These are phyloP conservation scores for Coemansia sp. DNA, from an alignment of 192 early-diverging fungal species.

Conservation along the genomic window DNA sequence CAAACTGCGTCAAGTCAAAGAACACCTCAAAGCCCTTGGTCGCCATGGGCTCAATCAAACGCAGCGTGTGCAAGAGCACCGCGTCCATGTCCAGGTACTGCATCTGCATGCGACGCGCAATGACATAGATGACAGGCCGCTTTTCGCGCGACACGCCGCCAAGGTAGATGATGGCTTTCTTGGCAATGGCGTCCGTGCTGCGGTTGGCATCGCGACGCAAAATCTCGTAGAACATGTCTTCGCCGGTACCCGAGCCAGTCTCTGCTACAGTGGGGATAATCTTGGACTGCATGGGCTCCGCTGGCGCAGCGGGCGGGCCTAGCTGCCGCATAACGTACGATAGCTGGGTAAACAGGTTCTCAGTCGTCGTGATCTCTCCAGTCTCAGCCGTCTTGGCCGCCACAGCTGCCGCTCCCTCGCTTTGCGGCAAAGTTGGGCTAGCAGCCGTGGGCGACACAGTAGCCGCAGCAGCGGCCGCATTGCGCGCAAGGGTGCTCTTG, in stretches of 20 bases:
- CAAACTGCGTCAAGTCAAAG: constrained; percentile 83
- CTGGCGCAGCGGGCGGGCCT: constrained; percentile 77
- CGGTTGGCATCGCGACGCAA: constrained; percentile 71
- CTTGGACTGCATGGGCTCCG: constrained; percentile 33
- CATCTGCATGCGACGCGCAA: constrained; percentile 73
- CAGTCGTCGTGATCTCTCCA: constrained; percentile 56
- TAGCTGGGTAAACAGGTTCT: constrained; percentile 76
- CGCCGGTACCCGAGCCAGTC: constrained; percentile 15
- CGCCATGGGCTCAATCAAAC: constrained; percentile 68
- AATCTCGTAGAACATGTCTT: constrained; percentile 64
- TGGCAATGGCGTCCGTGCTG: constrained; percentile 66
- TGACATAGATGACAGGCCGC: constrained; percentile 84
- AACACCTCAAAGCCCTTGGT: constrained; percentile 78
- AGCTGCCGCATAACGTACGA: constrained; percentile 84
- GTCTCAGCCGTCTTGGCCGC: not conserved
- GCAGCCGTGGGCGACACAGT: not conserved
- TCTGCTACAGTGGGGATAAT: constrained; percentile 1
- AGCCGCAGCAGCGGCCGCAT: constrained; percentile 7
- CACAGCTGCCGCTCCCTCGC: constrained; percentile 6
- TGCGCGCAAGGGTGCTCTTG: constrained; percentile 35
- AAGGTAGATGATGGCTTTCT: constrained; percentile 80
- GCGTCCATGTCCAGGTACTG: constrained; percentile 86
- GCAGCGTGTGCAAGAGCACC: constrained; percentile 74
- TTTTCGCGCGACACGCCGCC: constrained; percentile 77
- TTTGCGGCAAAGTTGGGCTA: not conserved